These are phyloP conservation scores for Panicum virgatum DNA, from an alignment of 202 grass and related monocot genomes.

Conservation along the genomic window DNA sequence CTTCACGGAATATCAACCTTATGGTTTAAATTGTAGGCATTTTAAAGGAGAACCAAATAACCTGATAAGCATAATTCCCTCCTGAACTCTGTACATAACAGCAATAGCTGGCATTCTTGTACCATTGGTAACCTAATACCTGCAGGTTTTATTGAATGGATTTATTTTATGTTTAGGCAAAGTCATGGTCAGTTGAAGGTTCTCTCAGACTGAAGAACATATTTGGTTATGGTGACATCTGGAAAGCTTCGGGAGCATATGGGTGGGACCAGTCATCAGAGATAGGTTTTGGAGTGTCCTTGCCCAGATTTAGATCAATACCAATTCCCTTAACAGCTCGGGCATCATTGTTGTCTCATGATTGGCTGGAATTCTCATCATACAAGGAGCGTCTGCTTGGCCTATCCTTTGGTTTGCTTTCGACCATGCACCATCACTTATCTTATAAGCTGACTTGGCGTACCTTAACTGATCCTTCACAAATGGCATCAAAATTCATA, in stretches of 20 bases:
- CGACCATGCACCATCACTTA: slow-evolving; percentile 59
- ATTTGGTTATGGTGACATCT: slow-evolving; percentile 81
- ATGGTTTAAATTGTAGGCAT: background rate
- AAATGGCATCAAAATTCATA: slow-evolving; percentile 66
- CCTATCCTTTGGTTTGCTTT: slow-evolving; percentile 68
- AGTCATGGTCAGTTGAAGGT: slow-evolving; percentile 72
- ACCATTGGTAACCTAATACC: slow-evolving; percentile 12
- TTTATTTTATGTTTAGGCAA: slow-evolving; percentile 47
- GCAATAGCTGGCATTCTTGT: background rate
- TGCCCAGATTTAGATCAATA: slow-evolving; percentile 82
- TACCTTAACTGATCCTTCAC: slow-evolving; percentile 69
- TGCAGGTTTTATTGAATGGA: slow-evolving; percentile 5
- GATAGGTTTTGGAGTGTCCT: slow-evolving; percentile 55
- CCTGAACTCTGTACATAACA: background rate
- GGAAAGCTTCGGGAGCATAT: slow-evolving; percentile 75
- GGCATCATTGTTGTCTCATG: slow-evolving; percentile 61
- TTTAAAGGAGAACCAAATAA: background rate
- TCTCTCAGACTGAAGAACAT: slow-evolving; percentile 72
- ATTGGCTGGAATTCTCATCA: slow-evolving; percentile 87
- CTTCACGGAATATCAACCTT: background rate
- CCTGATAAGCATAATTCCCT: background rate
- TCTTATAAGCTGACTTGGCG: slow-evolving; percentile 78
- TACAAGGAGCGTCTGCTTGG: slow-evolving; percentile 72
- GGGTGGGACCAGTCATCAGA: slow-evolving; percentile 68
- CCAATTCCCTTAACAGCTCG: slow-evolving; percentile 59